Base-by-base conservation (phyloP, 202 grass and related monocot species). In the Carex arenaria region DNA sequence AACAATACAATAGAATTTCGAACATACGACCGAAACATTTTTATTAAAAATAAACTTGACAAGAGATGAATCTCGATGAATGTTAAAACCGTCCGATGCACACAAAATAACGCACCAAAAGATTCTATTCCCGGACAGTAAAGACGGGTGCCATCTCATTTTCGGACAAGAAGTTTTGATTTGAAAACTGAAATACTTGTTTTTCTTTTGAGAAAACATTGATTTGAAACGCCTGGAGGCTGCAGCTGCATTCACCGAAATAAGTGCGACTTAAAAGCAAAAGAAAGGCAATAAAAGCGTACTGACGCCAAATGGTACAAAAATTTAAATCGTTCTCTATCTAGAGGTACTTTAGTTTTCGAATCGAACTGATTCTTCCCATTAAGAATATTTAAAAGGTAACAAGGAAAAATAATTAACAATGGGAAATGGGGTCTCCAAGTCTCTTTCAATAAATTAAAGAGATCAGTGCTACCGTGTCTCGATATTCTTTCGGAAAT, bases 261-360 rank as follows among this genome's bases (percentile, higher is more conserved):
- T 60, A 78, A 78, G 52, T 59, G 52, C 23, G 4, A 59, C 7
- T 30, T 55, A 38, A 67, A 78, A 60, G 74, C 55, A 3, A 80
- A 22, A 61, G 31, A 26, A 79, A 79, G 28, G 75, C 7, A 61
- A 79, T 61, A 79, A 79, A 61, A 79, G 54, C 28, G 2, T 59
- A n/a, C 15, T 79, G 75, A 79, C 53, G 26, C 75, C 75, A 14
- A 61, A 79, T 79, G 56, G 54, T n/a, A 79, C 75, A 61, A 60
- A 55, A 79, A 20, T 56, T 17, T 17, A 61, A 57, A 23, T 61
- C 8, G 28, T 32, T 57, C 49, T 40, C 5, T 38, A 34, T 38
- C 3, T 38, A 38, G 32, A 67, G 5, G 12, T 36, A 38, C 26
- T 36, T 67, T 61, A n/a, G n/a, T 61, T 67, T 67, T 67, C 18